Evolutionary conservation across 495 filamentous ascomycete genomes (phyloP), one percentile per base, ranked within the genome.

Genomic region (Cairneyella variabilis): DNA sequence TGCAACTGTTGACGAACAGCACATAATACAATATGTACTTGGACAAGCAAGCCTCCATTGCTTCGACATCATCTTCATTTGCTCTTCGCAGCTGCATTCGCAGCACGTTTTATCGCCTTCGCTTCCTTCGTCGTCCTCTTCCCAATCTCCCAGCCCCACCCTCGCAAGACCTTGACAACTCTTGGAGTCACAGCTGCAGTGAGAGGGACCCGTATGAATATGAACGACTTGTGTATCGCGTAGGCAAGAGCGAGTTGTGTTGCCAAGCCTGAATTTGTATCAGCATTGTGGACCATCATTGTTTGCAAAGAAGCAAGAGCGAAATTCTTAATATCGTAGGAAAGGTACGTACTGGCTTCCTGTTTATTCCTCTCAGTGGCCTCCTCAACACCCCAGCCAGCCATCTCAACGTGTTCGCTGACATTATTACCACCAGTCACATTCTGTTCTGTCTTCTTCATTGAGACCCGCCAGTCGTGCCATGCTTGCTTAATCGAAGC

Each of bases 191-290:
- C 77, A 1, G 90, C 92, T 11, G 86, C 91, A 2, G 93, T 91
- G 57, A 97, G 65, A 2, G 93, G 93, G 2, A 98, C 87, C 8
- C 93, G 80, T 48, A 97, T 70, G 68, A 99, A 96, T 47, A 99
- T 96, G 68, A 98, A 91, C 56, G 86, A 93, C 70, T 99, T 99
- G 75, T 99, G 93, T 46, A 99, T 86, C 0, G 92, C 93, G 61
- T 99, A 99, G 5, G 93, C 95, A 12, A 99, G 79, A 12, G 87
- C 93, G 22, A 97, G 73, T 61, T 97, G 91, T 3, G 93, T 99
- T 41, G 75, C 76, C 28, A 82, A 64, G 57, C 77, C 76, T 72
- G 23, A 14, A 7, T 44, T 16, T 26, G 2, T 27, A 14, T 41
- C 38, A 41, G 38, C 30, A 7, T 14, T 34, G n/a, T n/a, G n/a